Evolutionary conservation across 345 rosid species (phyloP).

Genomic region (Limnanthes douglasii): DNA sequence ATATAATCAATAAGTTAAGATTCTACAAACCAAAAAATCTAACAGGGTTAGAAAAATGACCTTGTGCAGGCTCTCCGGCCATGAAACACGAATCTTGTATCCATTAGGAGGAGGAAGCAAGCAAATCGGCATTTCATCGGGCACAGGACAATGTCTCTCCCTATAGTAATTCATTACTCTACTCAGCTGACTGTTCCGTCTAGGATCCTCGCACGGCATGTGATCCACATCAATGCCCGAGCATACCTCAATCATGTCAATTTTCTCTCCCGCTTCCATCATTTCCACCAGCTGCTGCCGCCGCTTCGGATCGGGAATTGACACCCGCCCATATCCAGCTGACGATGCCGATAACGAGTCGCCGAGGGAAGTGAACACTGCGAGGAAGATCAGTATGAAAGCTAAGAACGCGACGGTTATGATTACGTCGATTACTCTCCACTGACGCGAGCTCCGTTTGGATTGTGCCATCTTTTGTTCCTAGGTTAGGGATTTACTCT

Average conservation of each 20-base stretch:
- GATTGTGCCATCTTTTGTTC: too few relatives aligned
- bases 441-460: constrained; percentile 66
- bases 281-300: constrained; percentile 61
- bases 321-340: constrained; percentile 66
- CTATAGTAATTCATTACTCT: constrained; percentile 85
- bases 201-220: constrained; percentile 98
- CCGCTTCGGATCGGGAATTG: constrained; percentile 66
- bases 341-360: constrained; percentile 83
- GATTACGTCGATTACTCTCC: constrained; percentile 76
- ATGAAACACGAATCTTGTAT: constrained; percentile 58
- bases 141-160: constrained; percentile 83
- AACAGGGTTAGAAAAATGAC: too few relatives aligned
- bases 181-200: constrained; percentile 81
- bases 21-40: too few relatives aligned
- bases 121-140: constrained; percentile 70
- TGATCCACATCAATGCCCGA: constrained; percentile 59
- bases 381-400: constrained; percentile 72
- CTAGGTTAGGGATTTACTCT: too few relatives aligned
- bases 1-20: too few relatives aligned
- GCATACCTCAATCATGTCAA: constrained; percentile 63
- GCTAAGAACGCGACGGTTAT: constrained; percentile 56
- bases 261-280: constrained; percentile 50
- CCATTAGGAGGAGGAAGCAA: constrained; percentile 82
- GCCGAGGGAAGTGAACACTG: constrained; percentile 78
- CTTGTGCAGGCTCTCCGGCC: constrained; percentile 93